Evolutionary conservation across 192 early-diverging fungal species (phyloP).

Genomic region (Linnemannia exigua): DNA sequence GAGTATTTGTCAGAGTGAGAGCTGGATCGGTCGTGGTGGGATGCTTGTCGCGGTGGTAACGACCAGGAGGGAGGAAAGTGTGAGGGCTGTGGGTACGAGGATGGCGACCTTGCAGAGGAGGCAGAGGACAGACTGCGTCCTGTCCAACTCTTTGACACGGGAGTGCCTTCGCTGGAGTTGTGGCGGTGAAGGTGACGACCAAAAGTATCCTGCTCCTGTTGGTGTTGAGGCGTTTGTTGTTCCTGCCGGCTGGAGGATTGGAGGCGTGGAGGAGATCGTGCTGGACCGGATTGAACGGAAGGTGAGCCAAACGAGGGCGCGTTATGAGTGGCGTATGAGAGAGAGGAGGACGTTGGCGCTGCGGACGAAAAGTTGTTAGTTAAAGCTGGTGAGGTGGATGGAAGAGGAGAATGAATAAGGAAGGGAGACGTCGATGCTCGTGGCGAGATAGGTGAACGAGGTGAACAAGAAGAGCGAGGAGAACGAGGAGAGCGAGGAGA

Average conservation of each 20-base stretch:
- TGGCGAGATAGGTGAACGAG: not conserved
- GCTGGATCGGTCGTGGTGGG: not conserved
- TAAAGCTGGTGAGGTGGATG: not conserved
- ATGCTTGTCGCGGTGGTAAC: not conserved
- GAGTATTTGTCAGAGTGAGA: not conserved
- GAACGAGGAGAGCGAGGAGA: not conserved
- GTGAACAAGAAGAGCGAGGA: not conserved
- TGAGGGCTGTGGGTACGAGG: not conserved
- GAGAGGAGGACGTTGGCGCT: not conserved
- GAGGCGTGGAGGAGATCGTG: not conserved
- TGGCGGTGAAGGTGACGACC: not conserved
- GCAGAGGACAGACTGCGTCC: not conserved
- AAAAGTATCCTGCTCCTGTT: not conserved
- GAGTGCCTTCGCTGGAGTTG: not conserved
- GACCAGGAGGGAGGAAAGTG: not conserved
- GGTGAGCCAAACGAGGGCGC: not conserved
- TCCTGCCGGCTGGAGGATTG: not conserved
- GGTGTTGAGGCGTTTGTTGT: not conserved
- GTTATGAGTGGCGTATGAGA: not conserved
- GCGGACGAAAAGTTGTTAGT: constrained; percentile 2
- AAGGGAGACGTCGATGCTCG: not conserved
- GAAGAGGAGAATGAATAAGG: not conserved
- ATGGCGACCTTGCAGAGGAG: not conserved
- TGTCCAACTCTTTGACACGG: not conserved
- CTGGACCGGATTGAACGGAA: not conserved